phyloP scores from a whole-genome alignment of 2,329 filamentous ascomycete species.

The Penicillium sp. region DNA sequence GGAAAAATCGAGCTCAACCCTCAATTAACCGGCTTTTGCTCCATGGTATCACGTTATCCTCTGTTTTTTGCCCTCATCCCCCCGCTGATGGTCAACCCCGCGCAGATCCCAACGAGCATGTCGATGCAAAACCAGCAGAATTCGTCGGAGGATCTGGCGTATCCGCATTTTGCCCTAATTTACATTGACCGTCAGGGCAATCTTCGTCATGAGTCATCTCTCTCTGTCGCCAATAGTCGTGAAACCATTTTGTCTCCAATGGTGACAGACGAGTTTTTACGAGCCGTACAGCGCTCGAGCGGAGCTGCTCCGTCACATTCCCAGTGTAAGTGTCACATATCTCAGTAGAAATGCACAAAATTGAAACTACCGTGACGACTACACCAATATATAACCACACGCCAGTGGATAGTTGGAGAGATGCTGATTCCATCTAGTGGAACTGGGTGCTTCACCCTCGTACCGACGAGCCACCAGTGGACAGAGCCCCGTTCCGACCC shows the following conservation, averaged over 20 bases:
- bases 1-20: slow-evolving; percentile 9
- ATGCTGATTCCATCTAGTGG: slow-evolving; percentile 7
- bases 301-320: slow-evolving; percentile 21
- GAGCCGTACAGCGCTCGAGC: slow-evolving; percentile 33
- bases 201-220: slow-evolving; percentile 35
- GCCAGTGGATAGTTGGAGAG: background rate
- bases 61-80: background rate
- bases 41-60: slow-evolving; percentile 9
- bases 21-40: slow-evolving; percentile 1
- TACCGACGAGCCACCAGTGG: background rate
- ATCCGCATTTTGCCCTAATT: slow-evolving; percentile 37
- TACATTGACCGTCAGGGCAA: slow-evolving; percentile 37
- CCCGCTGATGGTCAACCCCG: slow-evolving; percentile 14
- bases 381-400: background rate
- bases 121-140: slow-evolving; percentile 28
- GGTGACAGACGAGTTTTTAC: slow-evolving; percentile 34
- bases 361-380: background rate
- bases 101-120: slow-evolving; percentile 18
- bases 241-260: slow-evolving; percentile 33
- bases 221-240: slow-evolving; percentile 33
- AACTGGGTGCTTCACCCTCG: slow-evolving; percentile 5
- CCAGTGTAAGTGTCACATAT: slow-evolving; percentile 22
- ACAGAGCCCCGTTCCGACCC: slow-evolving; percentile 5
- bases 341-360: background rate
- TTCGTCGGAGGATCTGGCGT: slow-evolving; percentile 25